A percentile compares a stretch with the other conserved stretches of the same genome.
phyloP scores from a whole-genome alignment of 495 filamentous ascomycete genomes.

The Aspergillus egyptiacus region DNA sequence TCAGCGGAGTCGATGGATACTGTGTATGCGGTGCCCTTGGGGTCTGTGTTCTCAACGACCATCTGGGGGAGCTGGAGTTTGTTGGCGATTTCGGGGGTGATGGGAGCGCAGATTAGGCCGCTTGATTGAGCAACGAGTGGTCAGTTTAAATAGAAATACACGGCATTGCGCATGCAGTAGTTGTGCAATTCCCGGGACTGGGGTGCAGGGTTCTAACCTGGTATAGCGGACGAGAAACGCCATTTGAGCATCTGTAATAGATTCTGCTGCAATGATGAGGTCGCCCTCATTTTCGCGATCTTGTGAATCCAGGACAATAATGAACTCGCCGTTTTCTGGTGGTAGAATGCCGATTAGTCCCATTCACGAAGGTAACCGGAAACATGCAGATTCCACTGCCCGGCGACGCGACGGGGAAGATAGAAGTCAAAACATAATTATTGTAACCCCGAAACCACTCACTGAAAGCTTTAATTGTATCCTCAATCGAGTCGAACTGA shows the following conservation, averaged over 20 bases:
- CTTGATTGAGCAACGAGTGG: slow-evolving; percentile 33
- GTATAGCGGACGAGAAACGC: slow-evolving; percentile 89
- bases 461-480: slow-evolving; percentile 81
- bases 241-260: slow-evolving; percentile 83
- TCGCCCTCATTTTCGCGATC: slow-evolving; percentile 97
- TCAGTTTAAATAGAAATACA: background rate
- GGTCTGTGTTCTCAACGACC: slow-evolving; percentile 77
- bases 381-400: too few relatives aligned
- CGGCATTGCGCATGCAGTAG: background rate
- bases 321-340: slow-evolving; percentile 82
- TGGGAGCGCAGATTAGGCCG: slow-evolving; percentile 83
- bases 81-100: slow-evolving; percentile 58
- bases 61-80: slow-evolving; percentile 80
- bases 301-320: slow-evolving; percentile 86
- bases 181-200: background rate
- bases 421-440: background rate
- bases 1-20: slow-evolving; percentile 71
- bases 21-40: slow-evolving; percentile 88
- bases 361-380: background rate
- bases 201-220: slow-evolving; percentile 36
- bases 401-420: too few relatives aligned
- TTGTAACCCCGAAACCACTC: slow-evolving; percentile 27
- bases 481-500: slow-evolving; percentile 77
- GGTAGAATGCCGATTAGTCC: slow-evolving; percentile 16
- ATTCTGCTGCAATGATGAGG: slow-evolving; percentile 86